These are phyloP conservation scores for Laetiporus sulphureus DNA, from an alignment of 1,284 basidiomycete species.

Conservation along the genomic window DNA sequence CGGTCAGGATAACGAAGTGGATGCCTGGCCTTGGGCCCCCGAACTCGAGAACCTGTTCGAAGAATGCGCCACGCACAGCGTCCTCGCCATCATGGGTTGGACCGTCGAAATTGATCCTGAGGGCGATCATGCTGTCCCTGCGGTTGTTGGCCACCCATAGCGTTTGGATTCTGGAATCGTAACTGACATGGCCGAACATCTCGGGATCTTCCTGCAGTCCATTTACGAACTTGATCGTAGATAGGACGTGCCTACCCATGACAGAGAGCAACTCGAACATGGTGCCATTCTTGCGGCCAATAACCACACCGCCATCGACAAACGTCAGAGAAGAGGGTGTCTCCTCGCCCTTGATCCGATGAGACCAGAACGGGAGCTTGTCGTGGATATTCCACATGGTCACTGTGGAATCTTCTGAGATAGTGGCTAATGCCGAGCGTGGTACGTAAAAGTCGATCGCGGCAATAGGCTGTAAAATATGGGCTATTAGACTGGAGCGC, in stretches of 20 bases:
- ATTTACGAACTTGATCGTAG: conserved; percentile 74
- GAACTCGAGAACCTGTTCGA: conserved; percentile 78
- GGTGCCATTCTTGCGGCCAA: conserved; percentile 76
- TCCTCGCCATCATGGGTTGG: conserved; percentile 50
- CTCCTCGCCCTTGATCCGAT: conserved; percentile 71
- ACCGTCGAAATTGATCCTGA: conserved; percentile 65
- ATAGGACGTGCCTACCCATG: conserved; percentile 62
- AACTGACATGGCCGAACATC: conserved; percentile 81
- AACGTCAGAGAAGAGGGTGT: conserved; percentile 73
- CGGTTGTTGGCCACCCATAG: conserved; percentile 80
- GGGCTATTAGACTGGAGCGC: background rate
- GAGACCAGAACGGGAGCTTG: conserved; percentile 62
- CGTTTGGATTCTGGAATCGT: conserved; percentile 74
- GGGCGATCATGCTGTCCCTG: conserved; percentile 73
- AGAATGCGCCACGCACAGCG: conserved; percentile 45
- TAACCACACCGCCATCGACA: conserved; percentile 70
- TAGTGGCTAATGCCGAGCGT: conserved; percentile 67
- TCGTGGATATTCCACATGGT: conserved; percentile 76
- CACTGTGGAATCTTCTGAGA: conserved; percentile 72
- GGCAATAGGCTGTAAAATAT: conserved; percentile 49
- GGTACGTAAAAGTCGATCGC: conserved; percentile 77
- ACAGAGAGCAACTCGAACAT: conserved; percentile 70
- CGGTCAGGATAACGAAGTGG: conserved; percentile 78
- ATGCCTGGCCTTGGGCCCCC: conserved; percentile 76
- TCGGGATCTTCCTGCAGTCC: conserved; percentile 60